phyloP scores from a whole-genome alignment of 257 asterid genomes.

The Ophiorrhiza pumila region DNA sequence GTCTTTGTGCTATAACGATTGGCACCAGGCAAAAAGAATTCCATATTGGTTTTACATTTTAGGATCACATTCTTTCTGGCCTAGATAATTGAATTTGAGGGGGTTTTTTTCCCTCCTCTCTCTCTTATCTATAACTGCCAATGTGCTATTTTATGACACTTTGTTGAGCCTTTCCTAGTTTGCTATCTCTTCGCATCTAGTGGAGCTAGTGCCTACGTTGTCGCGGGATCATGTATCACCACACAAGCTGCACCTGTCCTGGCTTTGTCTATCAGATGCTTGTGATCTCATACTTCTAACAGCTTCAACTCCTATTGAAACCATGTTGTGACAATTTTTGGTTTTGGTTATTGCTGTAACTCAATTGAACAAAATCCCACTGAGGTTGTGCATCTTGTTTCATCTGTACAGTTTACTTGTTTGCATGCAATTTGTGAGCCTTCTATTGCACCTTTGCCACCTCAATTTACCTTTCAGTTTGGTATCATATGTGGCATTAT shows the following conservation, averaged over 20 bases:
- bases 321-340: not conserved
- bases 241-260: not conserved
- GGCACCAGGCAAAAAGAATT: not conserved
- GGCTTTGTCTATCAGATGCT: not conserved
- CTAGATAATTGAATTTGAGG: not conserved
- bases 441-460: not conserved
- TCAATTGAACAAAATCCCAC: not conserved
- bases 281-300: not conserved
- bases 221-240: not conserved
- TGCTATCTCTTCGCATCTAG: not conserved
- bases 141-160: not conserved
- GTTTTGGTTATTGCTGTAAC: not conserved
- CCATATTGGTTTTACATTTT: not conserved
- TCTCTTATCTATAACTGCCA: not conserved
- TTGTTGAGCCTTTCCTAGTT: not conserved
- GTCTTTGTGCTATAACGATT: not conserved
- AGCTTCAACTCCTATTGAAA: too few species aligned
- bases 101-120: too few species aligned
- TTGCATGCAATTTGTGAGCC: not conserved
- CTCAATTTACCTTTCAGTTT: too few species aligned
- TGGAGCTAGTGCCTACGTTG: not conserved
- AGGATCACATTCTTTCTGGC: not conserved
- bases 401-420: not conserved
- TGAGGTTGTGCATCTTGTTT: not conserved
- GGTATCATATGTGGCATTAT: too few species aligned